Percentiles rank a stretch among this genome's conserved stretches.
These are phyloP conservation scores for Gossypium schwendimanii DNA, from an alignment of 441 rosid genomes.

Conservation along the genomic window DNA sequence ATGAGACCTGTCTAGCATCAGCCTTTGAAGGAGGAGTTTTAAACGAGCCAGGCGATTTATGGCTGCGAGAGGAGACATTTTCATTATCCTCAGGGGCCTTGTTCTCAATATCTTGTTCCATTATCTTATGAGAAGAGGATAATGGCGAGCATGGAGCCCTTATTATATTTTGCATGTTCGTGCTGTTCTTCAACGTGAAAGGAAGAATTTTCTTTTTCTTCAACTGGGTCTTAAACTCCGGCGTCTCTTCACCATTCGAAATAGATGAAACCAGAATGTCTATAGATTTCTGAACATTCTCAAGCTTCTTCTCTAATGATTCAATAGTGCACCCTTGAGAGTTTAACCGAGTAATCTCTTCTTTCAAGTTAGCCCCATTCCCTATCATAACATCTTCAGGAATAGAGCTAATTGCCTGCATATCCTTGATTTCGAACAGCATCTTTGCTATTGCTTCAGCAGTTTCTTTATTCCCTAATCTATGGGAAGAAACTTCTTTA, in stretches of 20 bases:
- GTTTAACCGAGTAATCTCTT: slow-evolving; percentile 41
- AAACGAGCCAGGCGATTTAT: slow-evolving; percentile 20
- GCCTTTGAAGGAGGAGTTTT: slow-evolving; percentile 37
- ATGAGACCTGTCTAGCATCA: slow-evolving; percentile 26
- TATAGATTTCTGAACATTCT: slow-evolving; percentile 73
- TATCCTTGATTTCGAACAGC: slow-evolving; percentile 71
- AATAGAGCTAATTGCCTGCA: slow-evolving; percentile 51
- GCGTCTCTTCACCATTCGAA: slow-evolving; percentile 43
- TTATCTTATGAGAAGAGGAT: slow-evolving; percentile 43
- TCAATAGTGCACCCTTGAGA: slow-evolving; percentile 1
- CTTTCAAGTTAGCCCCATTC: slow-evolving; percentile 53
- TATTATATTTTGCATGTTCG: slow-evolving; percentile 65
- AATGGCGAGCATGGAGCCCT: slow-evolving; percentile 76
- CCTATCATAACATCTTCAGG: slow-evolving; percentile 48
- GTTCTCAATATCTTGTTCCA: slow-evolving; percentile 58
- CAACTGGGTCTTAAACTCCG: slow-evolving; percentile 45
- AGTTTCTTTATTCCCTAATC: slow-evolving; percentile 67
- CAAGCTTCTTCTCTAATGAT: slow-evolving; percentile 75
- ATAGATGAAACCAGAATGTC: slow-evolving; percentile 64
- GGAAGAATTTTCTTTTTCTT: slow-evolving; percentile 75
- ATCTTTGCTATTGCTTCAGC: slow-evolving; percentile 71
- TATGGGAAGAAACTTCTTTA: slow-evolving; percentile 76
- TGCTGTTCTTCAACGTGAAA: slow-evolving; percentile 58
- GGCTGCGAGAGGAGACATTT: slow-evolving; percentile 20
- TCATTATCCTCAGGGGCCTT: slow-evolving; percentile 48